These are phyloP conservation scores for Lolium rigidum DNA, from an alignment of 176 grass and related monocot species.

Conservation along the genomic window DNA sequence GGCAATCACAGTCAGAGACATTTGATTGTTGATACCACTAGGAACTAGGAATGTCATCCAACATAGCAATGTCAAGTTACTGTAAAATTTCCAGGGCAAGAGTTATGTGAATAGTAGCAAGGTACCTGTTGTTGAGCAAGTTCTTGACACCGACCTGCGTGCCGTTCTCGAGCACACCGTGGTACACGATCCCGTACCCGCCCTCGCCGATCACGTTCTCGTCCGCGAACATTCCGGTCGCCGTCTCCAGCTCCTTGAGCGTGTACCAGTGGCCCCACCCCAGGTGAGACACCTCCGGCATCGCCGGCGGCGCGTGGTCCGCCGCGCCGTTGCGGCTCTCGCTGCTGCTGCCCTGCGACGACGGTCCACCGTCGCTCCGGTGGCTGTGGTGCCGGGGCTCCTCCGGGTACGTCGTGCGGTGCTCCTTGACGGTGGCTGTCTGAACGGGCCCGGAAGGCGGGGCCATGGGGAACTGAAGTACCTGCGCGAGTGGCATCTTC, in stretches of 20 bases:
- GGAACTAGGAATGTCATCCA: neutral
- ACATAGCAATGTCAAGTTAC: too few relatives aligned
- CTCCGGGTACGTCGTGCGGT: constrained; percentile 60
- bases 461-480: constrained; percentile 39
- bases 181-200: constrained; percentile 96
- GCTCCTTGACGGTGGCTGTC: constrained; percentile 63
- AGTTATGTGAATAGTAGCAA: neutral
- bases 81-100: too few relatives aligned
- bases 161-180: constrained; percentile 74
- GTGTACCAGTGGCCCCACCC: constrained; percentile 97
- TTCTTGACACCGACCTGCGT: constrained; percentile 88
- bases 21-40: neutral
- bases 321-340: constrained; percentile 42
- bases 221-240: constrained; percentile 79
- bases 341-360: constrained; percentile 59
- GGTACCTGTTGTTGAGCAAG: constrained; percentile 94
- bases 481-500: constrained; percentile 47
- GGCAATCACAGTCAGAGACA: neutral
- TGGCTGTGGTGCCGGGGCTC: constrained; percentile 40
- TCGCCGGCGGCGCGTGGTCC: constrained; percentile 50
- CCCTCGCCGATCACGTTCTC: constrained; percentile 95
- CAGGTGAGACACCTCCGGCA: constrained; percentile 73
- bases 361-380: constrained; percentile 55
- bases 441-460: constrained; percentile 39
- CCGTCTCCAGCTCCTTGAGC: constrained; percentile 83